Evolutionary conservation across 257 asterid species (phyloP), one percentile per base, ranked within the genome.

Genomic region (Primulina huaijiensis): DNA sequence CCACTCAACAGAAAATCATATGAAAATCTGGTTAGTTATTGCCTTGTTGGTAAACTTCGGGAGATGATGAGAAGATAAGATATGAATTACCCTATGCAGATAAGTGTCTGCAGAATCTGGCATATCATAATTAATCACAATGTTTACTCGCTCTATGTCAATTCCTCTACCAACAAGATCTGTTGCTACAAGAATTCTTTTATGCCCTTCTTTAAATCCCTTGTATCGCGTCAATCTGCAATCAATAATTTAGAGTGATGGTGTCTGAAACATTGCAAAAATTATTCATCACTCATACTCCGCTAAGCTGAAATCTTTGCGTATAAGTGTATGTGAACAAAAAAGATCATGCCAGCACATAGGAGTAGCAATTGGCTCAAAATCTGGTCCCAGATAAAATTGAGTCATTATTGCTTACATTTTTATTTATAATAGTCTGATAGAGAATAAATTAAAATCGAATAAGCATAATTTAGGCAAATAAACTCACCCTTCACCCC

Each of bases 141-240:
- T 92, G 88, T 92, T 92, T 14, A 92, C 97, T 46, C 97, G 82
- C 76, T 92, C 97, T 50, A 92, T 92, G 75, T 92, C 97, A 40
- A 89, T 92, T 67, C 97, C 97, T 80, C 97, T 77, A 23, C 97
- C 97, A 35, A 92, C 97, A 84, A 92, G 84, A 83, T 92, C 96
- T 9, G 97, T 92, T 12, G 97, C 97, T 31, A 85, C 97, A 8
- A 92, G 87, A 77, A 92, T 92, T 84, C 97, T 89, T 83, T 92
- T 92, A 29, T 92, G 96, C 61, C 96, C 97, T 78, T 92, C 96
- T 81, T 92, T 92, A 78, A 92, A 92, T 57, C 87, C 84, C 82
- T 89, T 92, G 90, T 92, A 92, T 52, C 93, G 87, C 4, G 94
- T 92, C 82, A 92, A 79, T 56, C 97, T 92, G 76, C 74, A 71